Conservation (phyloP, 805 yeast species). For the Kodamaea kaohsiungensis region DNA sequence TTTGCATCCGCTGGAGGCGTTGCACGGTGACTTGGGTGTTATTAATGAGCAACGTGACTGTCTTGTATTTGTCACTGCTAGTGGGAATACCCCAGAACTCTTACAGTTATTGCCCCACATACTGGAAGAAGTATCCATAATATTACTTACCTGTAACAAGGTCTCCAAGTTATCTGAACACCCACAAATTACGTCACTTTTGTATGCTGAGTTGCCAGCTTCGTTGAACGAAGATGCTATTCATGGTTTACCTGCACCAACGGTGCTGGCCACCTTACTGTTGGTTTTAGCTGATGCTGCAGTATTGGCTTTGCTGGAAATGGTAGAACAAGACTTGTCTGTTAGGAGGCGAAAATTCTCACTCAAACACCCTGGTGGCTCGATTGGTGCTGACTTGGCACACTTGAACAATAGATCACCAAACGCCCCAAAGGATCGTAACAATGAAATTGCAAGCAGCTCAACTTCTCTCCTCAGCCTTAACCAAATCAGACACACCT, state of each 20-base stretch:
- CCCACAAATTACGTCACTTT: conserved; percentile 50
- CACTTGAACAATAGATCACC: conserved; percentile 31
- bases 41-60: conserved; percentile 55
- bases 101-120: conserved; percentile 57
- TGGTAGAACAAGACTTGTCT: conserved; percentile 56
- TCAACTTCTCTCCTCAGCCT: conserved; percentile 14
- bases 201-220: conserved; percentile 64
- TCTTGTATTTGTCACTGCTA: conserved; percentile 68
- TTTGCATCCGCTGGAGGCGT: conserved; percentile 83
- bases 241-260: conserved; percentile 86
- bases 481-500: conserved; percentile 10
- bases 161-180: conserved; percentile 55
- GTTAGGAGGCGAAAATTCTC: conserved; percentile 61
- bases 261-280: conserved; percentile 77
- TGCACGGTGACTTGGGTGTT: conserved; percentile 87
- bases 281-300: conserved; percentile 78
- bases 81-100: conserved; percentile 84
- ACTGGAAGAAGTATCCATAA: conserved; percentile 51
- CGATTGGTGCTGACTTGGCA: conserved; percentile 62
- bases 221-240: conserved; percentile 58
- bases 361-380: conserved; percentile 87
- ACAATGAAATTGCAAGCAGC: neutral
- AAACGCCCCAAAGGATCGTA: neutral
- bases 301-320: conserved; percentile 69
- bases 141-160: conserved; percentile 64